phyloP scores from a whole-genome alignment of 371 early-diverging fungal species.

The Blastocladiella emersonii region DNA sequence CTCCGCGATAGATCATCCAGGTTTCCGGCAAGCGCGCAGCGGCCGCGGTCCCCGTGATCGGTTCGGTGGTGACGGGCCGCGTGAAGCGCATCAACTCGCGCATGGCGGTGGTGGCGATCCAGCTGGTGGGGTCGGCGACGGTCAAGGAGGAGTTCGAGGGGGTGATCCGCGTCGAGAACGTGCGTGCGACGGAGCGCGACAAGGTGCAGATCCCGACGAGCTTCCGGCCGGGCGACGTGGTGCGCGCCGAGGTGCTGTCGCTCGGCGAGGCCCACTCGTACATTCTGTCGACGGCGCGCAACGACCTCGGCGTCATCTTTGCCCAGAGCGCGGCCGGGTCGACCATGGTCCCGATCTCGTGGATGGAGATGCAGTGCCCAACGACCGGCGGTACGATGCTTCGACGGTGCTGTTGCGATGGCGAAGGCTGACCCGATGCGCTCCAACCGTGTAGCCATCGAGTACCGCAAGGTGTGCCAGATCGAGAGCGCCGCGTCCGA shows the following conservation, averaged over 20 bases:
- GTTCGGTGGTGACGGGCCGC: conserved; percentile 66
- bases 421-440: background rate
- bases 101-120: conserved; percentile 70
- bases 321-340: conserved; percentile 78
- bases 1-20: background rate
- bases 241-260: conserved; percentile 73
- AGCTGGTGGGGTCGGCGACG: conserved; percentile 71
- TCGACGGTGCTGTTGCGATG: background rate
- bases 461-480: background rate
- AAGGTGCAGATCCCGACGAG: conserved; percentile 77
- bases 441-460: background rate
- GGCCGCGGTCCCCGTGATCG: conserved; percentile 70
- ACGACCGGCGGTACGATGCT: conserved; percentile 34
- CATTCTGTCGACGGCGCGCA: conserved; percentile 78
- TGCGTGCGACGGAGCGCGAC: conserved; percentile 86
- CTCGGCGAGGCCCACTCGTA: conserved; percentile 85
- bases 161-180: conserved; percentile 78
- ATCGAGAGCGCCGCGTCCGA: no score
- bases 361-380: conserved; percentile 96
- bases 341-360: conserved; percentile 87
- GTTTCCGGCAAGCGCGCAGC: conserved; percentile 51
- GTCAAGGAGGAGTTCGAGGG: conserved; percentile 85
- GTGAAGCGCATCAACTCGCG: conserved; percentile 73
- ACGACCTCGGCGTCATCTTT: conserved; percentile 87
- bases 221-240: conserved; percentile 90